Evolutionary conservation across 345 rosid species (phyloP), one percentile per base, ranked within the genome.

Genomic region (Psidium guajava): DNA sequence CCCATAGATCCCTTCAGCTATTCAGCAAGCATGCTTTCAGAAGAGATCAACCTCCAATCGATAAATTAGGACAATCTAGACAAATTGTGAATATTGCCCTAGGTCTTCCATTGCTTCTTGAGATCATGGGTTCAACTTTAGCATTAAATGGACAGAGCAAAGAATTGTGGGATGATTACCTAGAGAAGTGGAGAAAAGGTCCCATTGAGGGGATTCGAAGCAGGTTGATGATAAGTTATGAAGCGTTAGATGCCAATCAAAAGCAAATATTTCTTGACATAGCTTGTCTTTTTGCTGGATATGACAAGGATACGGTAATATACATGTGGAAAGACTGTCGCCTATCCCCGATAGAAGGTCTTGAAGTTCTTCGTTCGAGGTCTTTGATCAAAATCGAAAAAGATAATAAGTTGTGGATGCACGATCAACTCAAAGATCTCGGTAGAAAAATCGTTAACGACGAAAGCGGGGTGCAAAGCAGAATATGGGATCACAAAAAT

Each of bases 231-330:
- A 74, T 74, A 22, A 75, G 73, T 28, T 84, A 84, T 54, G 86
- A 84, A 22, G 54, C 4, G 27, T 13, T 84, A 32, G 86, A 84
- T 16, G 1, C 1, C n/a, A 0, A 0, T 50, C 73, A 84, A 0
- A 84, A 42, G 51, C 27, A 84, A 27, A 75, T 84, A 74, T 84
- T 84, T 53, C 86, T 75, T 32, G 83, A 84, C 36, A 54, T 84
- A 49, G 83, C 86, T 64, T 84, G 83, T 54, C 6, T 84, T 75
- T 14, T 54, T 6, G 1, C 40, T 5, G 61, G 9, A 53, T 32
- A 7, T 6, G 82, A 84, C 12, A 69, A 51, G 7, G 6, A 18
- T 14, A 11, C 3, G 0, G 54, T 32, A 1, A 15, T 84, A 15
- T 53, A 84, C 2, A 84, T 84, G 83, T 84, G 86, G 86, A 57